Conservation (phyloP, 371 early-diverging fungal species). For the Mortierella polycephala region DNA sequence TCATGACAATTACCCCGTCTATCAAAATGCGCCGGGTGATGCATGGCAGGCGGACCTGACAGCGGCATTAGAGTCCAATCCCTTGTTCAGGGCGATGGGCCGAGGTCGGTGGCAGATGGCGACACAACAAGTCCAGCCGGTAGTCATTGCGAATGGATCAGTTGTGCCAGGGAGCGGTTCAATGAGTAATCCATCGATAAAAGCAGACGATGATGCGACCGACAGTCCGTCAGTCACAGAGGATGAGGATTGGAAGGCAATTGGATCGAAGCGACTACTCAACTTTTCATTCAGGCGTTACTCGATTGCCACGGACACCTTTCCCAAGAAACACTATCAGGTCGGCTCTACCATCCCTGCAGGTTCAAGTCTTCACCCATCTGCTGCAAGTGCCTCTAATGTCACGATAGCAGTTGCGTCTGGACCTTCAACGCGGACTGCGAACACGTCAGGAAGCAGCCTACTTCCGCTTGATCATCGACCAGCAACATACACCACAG, state of each 20-base stretch:
- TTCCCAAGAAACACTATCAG: slow-evolving; percentile 48
- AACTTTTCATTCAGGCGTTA: slow-evolving; percentile 53
- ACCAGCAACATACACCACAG: slow-evolving; percentile 27
- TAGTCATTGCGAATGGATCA: slow-evolving; percentile 28
- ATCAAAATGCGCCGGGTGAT: slow-evolving; percentile 52
- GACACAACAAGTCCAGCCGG: slow-evolving; percentile 36
- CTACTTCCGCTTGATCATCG: slow-evolving; percentile 33
- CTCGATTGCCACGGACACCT: slow-evolving; percentile 53
- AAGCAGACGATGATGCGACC: slow-evolving; percentile 41
- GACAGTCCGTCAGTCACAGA: slow-evolving; percentile 55
- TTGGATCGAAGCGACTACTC: slow-evolving; percentile 48
- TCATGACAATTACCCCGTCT: slow-evolving; percentile 54
- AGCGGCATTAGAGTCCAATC: slow-evolving; percentile 53
- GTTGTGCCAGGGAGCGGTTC: slow-evolving; percentile 13
- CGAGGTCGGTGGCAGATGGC: slow-evolving; percentile 56
- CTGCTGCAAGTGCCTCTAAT: neutral
- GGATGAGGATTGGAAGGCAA: slow-evolving; percentile 56
- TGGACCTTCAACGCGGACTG: slow-evolving; percentile 12
- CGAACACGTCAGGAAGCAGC: slow-evolving; percentile 21
- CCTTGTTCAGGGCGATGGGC: slow-evolving; percentile 53
- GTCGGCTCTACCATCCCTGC: slow-evolving; percentile 32
- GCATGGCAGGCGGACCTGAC: slow-evolving; percentile 52
- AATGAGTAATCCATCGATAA: slow-evolving; percentile 22
- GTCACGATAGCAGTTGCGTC: slow-evolving; percentile 15
- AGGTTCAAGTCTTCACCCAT: slow-evolving; percentile 15